Conservation (phyloP, 2,329 filamentous ascomycete genomes). For the Macrophomina pseudophaseolina region DNA sequence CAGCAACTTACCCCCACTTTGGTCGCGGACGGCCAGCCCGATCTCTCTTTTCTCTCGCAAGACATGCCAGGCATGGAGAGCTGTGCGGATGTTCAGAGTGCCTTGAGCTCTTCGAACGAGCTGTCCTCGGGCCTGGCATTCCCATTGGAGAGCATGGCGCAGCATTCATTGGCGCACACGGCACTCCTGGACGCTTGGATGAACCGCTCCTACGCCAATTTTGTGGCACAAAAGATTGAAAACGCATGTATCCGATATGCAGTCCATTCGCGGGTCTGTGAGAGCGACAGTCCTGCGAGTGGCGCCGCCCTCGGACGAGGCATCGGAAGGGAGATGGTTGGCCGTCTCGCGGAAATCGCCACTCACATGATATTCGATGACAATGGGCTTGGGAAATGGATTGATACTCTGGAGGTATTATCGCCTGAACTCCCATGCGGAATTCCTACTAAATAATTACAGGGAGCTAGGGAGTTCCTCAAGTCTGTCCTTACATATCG, state of each 20-base stretch:
- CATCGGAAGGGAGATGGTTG: not conserved
- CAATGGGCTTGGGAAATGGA: not conserved
- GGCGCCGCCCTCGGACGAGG: not conserved
- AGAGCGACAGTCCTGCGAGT: not conserved
- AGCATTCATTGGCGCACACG: not conserved
- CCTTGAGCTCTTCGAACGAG: not conserved
- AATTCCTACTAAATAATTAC: not conserved
- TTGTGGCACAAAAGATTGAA: conserved; percentile 13
- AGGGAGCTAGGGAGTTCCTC: conserved; percentile 9
- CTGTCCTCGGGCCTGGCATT: not conserved
- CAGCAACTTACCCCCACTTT: not conserved
- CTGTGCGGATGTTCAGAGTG: not conserved
- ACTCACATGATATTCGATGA: conserved; percentile 21
- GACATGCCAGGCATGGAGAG: too few relatives aligned
- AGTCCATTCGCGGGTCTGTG: not conserved
- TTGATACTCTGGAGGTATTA: conserved; percentile 6
- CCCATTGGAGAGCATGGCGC: not conserved
- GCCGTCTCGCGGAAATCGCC: not conserved
- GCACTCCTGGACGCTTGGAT: conserved; percentile 10
- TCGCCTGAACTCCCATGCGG: not conserved
- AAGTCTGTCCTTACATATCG: not conserved
- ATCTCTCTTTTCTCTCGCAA: not conserved
- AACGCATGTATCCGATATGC: conserved; percentile 7
- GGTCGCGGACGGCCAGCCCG: not conserved
- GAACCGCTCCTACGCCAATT: conserved; percentile 1